A percentile compares a stretch with the other conserved stretches of the same genome.
Conservation (phyloP, 768 basidiomycete species). For the Hericium rajendrae region DNA sequence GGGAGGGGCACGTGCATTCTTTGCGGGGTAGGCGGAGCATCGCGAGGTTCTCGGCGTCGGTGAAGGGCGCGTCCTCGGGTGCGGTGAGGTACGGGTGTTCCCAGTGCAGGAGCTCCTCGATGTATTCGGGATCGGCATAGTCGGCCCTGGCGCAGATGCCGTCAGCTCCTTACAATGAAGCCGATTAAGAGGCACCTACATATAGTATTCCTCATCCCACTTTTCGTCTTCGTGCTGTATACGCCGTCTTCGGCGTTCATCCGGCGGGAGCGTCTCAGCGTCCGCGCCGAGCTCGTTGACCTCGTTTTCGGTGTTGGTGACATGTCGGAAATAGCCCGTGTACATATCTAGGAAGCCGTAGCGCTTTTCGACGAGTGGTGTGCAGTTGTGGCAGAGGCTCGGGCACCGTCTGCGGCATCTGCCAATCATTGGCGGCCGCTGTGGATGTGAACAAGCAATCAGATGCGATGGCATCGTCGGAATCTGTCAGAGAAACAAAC, state of each 20-base stretch:
- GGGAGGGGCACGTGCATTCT: conserved; percentile 33
- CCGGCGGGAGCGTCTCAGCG: conserved; percentile 44
- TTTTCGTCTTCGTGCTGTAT: conserved; percentile 60
- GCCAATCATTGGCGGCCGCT: conserved; percentile 80
- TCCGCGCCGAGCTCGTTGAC: conserved; percentile 68
- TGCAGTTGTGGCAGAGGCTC: conserved; percentile 29
- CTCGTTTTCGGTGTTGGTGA: conserved; percentile 69
- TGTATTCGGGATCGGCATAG: conserved; percentile 66
- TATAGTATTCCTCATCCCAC: conserved; percentile 80
- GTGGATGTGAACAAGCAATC: conserved; percentile 5
- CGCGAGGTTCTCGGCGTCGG: conserved; percentile 58
- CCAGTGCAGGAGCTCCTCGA: conserved; percentile 64
- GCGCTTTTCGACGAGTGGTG: conserved; percentile 32
- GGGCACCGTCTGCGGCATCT: conserved; percentile 54
- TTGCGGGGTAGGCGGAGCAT: conserved; percentile 49
- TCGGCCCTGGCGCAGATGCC: conserved; percentile 50
- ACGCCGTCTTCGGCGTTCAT: conserved; percentile 45
- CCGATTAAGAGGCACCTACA: conserved; percentile 36
- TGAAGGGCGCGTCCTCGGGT: conserved; percentile 38
- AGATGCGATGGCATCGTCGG: not conserved
- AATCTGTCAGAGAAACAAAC: conserved; percentile 16
- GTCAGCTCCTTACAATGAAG: not conserved
- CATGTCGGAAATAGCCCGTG: conserved; percentile 67
- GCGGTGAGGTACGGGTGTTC: conserved; percentile 39
- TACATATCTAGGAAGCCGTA: conserved; percentile 77